phyloP scores from a whole-genome alignment of 371 early-diverging fungal species.

The Mucor lusitanicus region DNA sequence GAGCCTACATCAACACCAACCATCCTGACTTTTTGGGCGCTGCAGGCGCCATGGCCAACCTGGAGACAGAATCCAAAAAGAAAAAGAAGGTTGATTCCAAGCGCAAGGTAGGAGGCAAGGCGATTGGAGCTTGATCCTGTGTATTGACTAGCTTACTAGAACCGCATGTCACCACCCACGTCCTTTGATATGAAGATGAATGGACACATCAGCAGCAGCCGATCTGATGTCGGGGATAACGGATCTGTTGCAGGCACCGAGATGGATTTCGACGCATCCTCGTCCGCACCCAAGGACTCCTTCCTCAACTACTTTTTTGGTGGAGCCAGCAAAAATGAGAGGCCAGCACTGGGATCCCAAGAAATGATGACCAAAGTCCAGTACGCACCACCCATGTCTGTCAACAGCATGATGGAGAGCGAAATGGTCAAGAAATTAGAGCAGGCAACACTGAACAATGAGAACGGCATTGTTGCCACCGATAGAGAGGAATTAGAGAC shows the following conservation, averaged over 20 bases:
- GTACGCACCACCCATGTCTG: slow-evolving; percentile 41
- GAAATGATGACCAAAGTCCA: slow-evolving; percentile 37
- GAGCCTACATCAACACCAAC: slow-evolving; percentile 92
- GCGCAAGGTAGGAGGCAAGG: slow-evolving; percentile 16
- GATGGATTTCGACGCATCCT: neutral
- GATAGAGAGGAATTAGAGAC: slow-evolving; percentile 87
- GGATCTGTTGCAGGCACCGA: slow-evolving; percentile 3
- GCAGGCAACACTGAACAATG: slow-evolving; percentile 30
- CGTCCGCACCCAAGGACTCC: slow-evolving; percentile 51
- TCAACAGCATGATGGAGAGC: slow-evolving; percentile 48
- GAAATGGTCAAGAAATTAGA: slow-evolving; percentile 48
- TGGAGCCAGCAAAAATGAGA: slow-evolving; percentile 49
- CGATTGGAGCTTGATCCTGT: neutral
- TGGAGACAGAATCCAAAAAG: slow-evolving; percentile 56
- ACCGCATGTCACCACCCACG: slow-evolving; percentile 10
- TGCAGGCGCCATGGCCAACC: slow-evolving; percentile 73
- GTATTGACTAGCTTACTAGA: neutral
- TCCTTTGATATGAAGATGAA: slow-evolving; percentile 12
- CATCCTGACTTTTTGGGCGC: slow-evolving; percentile 93
- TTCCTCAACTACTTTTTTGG: slow-evolving; percentile 83
- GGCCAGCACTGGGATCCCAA: slow-evolving; percentile 42
- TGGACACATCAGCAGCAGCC: neutral
- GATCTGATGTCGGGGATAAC: slow-evolving; percentile 8
- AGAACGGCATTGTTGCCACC: slow-evolving; percentile 36
- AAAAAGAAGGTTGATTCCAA: slow-evolving; percentile 46